These are phyloP conservation scores for Dioszegia aurantiaca DNA, from an alignment of 768 basidiomycete species.

Conservation along the genomic window DNA sequence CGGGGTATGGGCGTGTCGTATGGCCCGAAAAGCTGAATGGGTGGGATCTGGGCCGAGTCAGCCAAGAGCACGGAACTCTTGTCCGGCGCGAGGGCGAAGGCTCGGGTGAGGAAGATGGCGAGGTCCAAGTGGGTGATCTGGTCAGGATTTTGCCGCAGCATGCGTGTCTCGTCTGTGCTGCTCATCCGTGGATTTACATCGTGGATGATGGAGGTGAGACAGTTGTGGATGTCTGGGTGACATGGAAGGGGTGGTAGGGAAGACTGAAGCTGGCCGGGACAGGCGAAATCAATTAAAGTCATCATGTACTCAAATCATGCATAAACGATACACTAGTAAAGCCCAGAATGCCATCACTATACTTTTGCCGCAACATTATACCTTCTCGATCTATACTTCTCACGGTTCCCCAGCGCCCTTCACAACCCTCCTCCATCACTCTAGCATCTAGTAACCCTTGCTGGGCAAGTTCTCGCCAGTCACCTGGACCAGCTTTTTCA, in stretches of 20 bases:
- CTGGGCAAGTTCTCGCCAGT: conserved; percentile 14
- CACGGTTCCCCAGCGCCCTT: too few species aligned
- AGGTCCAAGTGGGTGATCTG: conserved; percentile 57
- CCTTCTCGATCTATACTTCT: not conserved
- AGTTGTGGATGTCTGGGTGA: conserved; percentile 70
- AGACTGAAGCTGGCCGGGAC: not conserved
- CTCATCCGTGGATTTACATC: conserved; percentile 78
- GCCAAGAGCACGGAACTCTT: conserved; percentile 71
- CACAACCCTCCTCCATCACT: too few species aligned
- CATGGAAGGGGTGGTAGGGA: conserved; percentile 93
- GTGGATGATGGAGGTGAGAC: conserved; percentile 60
- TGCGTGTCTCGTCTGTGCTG: conserved; percentile 77
- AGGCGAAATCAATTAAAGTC: too few species aligned
- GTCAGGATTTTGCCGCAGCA: conserved; percentile 79
- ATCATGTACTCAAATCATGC: too few species aligned
- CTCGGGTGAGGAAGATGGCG: conserved; percentile 1
- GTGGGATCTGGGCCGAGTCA: conserved; percentile 50
- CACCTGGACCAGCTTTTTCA: conserved; percentile 57
- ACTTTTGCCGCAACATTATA: not conserved
- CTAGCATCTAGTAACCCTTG: conserved; percentile 14
- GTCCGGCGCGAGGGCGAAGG: conserved; percentile 11
- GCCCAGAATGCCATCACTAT: not conserved
- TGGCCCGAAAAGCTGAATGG: conserved; percentile 59
- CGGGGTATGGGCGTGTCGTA: conserved; percentile 69
- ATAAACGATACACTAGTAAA: too few species aligned